Base-by-base conservation (phyloP, 106 monocot genomes). In the Allium fistulosum region DNA sequence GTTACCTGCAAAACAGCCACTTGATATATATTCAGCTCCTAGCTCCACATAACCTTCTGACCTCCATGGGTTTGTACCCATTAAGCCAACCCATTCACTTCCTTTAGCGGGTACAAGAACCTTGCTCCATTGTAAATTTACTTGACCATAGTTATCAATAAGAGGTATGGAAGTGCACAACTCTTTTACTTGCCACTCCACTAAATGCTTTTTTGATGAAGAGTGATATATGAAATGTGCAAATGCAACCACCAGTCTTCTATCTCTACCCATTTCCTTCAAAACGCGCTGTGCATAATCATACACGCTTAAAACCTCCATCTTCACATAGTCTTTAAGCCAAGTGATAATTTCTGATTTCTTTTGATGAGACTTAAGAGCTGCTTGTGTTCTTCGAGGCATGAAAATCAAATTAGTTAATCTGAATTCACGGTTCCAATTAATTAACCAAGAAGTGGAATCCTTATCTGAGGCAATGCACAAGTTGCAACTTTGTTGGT, bases 51-150 rank as follows among this genome's bases (percentile, higher is more conserved):
- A 84, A 3, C 56, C 49, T 46, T 76, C 72, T 2, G 4, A 46
- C 65, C 76, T 75, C 87, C 87, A 88, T 46, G 81, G 84, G 59
- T 88, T 88, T n/a, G 81, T 81, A 15, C 81, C 81, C 66, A 88
- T 49, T 53, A 88, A 48, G 14, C 59, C 55, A 13, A 73, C 80
- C 84, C 84, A 88, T 51, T 79, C 81, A 66, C 87, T 84, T 12
- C 78, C 78, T 62, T 73, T 76, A 15, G 84, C 80, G 11, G 87
- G 87, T 17, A 88, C 81, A 12, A 88, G 52, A 26, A 79, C 66
- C 9, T 16, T 47, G 0, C 13, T 64, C 18, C 53, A 70, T 26
- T 59, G 9, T 10, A 13, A 51, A 6, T 45, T 45, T 37, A 84
- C 73, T 17, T 2, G 4, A 11, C 86, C 87, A 51, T 81, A 81